Conservation (phyloP, 176 grass and related monocot genomes). For the Panicum miliaceum region DNA sequence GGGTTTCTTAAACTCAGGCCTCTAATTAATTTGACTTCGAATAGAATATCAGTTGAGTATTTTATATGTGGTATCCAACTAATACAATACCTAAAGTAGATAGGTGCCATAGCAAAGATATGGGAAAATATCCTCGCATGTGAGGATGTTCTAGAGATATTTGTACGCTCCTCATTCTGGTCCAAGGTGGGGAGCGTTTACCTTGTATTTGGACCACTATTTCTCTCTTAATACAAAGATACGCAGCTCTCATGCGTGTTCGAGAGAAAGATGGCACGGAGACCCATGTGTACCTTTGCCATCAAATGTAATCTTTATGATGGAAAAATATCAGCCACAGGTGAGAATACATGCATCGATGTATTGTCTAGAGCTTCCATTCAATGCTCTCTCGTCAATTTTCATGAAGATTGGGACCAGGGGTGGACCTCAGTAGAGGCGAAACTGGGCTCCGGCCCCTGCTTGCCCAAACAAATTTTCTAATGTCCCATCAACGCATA, state of each 20-base stretch:
- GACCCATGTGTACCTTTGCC: neutral
- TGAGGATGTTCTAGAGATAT: neutral
- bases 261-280: too few relatives aligned
- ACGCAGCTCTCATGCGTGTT: too few relatives aligned
- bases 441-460: too few relatives aligned
- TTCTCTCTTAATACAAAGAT: too few relatives aligned
- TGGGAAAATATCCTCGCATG: neutral
- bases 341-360: too few relatives aligned
- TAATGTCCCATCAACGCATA: too few relatives aligned
- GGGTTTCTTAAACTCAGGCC: neutral
- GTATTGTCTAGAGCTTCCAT: neutral
- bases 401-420: slow-evolving; percentile 36
- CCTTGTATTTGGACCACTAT: too few relatives aligned
- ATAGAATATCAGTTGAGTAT: neutral
- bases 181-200: too few relatives aligned
- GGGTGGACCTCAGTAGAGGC: too few relatives aligned
- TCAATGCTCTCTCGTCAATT: neutral
- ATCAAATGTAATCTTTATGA: neutral
- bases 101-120: neutral
- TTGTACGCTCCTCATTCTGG: too few relatives aligned
- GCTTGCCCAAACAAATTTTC: too few relatives aligned
- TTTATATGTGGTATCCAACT: neutral
- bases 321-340: too few relatives aligned
- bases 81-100: neutral
- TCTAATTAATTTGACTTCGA: neutral